These are phyloP conservation scores for Hemileccinum impolitum DNA, from an alignment of 768 basidiomycete species.

Conservation along the genomic window DNA sequence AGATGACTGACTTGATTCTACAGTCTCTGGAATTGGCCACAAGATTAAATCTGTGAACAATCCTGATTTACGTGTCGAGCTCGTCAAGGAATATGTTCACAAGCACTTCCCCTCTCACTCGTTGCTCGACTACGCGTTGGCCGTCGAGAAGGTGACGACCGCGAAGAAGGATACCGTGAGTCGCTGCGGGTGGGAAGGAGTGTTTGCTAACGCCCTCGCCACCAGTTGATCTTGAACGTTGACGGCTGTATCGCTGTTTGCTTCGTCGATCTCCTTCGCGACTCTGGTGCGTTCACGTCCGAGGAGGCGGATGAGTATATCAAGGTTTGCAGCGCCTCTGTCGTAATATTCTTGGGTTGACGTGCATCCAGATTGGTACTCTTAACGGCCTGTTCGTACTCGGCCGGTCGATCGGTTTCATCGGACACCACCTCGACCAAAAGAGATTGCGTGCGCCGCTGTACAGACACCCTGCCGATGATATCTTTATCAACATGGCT, in stretches of 20 bases:
- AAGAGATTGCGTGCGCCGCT: conserved; percentile 89
- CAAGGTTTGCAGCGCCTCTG: conserved; percentile 43
- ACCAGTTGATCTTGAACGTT: conserved; percentile 88
- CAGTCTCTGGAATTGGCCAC: conserved; percentile 97
- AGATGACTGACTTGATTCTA: conserved; percentile 6
- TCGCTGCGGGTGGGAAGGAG: neutral
- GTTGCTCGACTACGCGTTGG: conserved; percentile 90
- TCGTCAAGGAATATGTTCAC: conserved; percentile 92
- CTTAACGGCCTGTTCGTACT: conserved; percentile 97
- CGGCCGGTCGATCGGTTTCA: conserved; percentile 96
- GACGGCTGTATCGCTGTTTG: conserved; percentile 95
- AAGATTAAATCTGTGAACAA: conserved; percentile 99
- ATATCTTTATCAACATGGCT: conserved; percentile 94
- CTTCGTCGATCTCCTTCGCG: conserved; percentile 92
- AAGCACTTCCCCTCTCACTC: conserved; percentile 96
- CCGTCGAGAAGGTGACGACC: conserved; percentile 96
- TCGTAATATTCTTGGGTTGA: neutral
- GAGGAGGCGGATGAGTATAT: conserved; percentile 98
- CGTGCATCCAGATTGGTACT: conserved; percentile 61
- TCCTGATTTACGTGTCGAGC: conserved; percentile 89
- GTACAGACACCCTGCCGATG: conserved; percentile 93
- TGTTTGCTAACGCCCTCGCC: neutral
- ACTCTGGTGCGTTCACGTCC: conserved; percentile 89
- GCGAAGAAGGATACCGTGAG: conserved; percentile 92
- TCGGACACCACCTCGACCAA: conserved; percentile 95